These are phyloP conservation scores for Periconia macrospinosa DNA, from an alignment of 2,329 filamentous ascomycete species.

Conservation along the genomic window DNA sequence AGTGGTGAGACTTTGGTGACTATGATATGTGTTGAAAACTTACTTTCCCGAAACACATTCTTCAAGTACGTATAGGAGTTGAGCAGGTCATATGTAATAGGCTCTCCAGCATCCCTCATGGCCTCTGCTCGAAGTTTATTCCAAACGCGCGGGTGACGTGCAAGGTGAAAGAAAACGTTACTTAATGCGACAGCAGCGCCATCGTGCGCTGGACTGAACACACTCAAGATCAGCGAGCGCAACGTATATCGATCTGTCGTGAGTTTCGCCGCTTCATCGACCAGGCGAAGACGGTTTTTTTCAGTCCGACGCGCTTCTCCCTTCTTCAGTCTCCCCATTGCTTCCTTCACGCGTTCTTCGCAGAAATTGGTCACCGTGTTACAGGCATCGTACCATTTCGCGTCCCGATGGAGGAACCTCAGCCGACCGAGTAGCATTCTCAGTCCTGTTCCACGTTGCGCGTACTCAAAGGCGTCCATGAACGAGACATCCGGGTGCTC, in stretches of 20 bases:
- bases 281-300: conserved; percentile 1
- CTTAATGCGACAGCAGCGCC: conserved; percentile 13
- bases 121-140: neutral
- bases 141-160: neutral
- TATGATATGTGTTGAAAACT: neutral
- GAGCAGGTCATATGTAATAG: neutral
- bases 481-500: conserved; percentile 1
- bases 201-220: conserved; percentile 21
- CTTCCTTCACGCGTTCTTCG: neutral
- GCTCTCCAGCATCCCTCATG: neutral
- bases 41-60: conserved; percentile 13
- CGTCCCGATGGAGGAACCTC: conserved; percentile 13
- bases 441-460: conserved; percentile 12
- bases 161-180: conserved; percentile 7
- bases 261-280: conserved; percentile 18
- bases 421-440: conserved; percentile 5
- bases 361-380: conserved; percentile 10
- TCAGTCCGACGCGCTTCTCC: no score
- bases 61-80: conserved; percentile 18
- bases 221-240: conserved; percentile 14
- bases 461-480: conserved; percentile 14
- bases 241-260: conserved; percentile 15
- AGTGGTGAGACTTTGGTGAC: conserved; percentile 11
- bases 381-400: conserved; percentile 12
- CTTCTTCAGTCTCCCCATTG: neutral